Conservation (phyloP, 176 grass and related monocot species). For the Triticum turgidum region DNA sequence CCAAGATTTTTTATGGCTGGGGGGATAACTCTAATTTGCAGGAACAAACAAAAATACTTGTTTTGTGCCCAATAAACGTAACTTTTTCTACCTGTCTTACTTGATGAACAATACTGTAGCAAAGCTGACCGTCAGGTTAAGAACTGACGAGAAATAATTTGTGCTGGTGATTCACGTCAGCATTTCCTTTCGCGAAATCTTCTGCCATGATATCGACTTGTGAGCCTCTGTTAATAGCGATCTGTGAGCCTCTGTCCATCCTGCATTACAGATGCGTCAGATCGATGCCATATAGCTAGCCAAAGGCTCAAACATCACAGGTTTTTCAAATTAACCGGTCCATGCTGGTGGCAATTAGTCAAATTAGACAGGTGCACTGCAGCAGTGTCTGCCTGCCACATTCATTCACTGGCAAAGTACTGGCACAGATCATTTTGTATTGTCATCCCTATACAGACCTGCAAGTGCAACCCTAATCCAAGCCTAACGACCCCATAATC, state of each 20-base stretch:
- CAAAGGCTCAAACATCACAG: not conserved
- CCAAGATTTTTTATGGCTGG: too few species aligned
- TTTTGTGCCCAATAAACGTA: not conserved
- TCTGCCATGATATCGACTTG: not conserved
- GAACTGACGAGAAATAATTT: not conserved
- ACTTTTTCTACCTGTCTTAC: not conserved
- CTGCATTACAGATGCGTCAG: not conserved
- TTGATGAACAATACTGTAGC: not conserved
- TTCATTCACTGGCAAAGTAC: slow-evolving; percentile 21
- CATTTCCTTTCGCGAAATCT: not conserved
- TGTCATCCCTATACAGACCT: not conserved
- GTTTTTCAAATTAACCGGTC: slow-evolving; percentile 42
- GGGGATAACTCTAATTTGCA: not conserved
- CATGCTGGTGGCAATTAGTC: slow-evolving; percentile 22
- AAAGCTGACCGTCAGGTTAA: not conserved
- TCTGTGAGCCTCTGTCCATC: not conserved
- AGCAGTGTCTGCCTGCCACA: not conserved
- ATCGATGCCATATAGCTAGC: not conserved
- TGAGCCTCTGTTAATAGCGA: not conserved
- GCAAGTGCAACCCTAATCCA: not conserved
- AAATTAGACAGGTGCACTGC: slow-evolving; percentile 31
- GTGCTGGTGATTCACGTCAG: not conserved
- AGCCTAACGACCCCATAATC: not conserved
- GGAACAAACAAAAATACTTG: not conserved
- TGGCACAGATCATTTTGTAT: not conserved